These are phyloP conservation scores for Arabis hirsuta DNA, from an alignment of 345 rosid species.

Conservation along the genomic window DNA sequence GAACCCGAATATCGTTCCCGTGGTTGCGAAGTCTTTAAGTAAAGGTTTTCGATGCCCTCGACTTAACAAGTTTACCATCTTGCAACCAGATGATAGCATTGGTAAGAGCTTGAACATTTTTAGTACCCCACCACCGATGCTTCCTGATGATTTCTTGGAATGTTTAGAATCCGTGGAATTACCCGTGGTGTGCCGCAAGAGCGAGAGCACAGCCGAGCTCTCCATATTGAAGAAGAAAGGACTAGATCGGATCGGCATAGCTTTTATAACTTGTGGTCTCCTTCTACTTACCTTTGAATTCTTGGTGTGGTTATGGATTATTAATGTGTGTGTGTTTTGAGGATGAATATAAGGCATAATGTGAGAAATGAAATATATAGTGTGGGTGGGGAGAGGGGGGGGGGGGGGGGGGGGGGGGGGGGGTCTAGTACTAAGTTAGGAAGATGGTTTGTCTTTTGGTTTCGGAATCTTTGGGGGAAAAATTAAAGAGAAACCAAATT, in stretches of 20 bases:
- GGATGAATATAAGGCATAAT: conserved; percentile 28
- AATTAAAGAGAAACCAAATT: conserved; percentile 32
- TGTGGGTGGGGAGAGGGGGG: conserved; percentile 4
- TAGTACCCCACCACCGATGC: conserved; percentile 61
- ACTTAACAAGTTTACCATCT: conserved; percentile 84
- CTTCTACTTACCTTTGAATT: conserved; percentile 1
- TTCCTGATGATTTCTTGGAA: conserved; percentile 48
- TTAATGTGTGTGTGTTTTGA: background rate
- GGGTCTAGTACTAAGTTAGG: conserved; percentile 45
- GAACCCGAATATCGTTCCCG: conserved; percentile 84
- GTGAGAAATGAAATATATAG: conserved; percentile 26
- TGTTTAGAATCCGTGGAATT: conserved; percentile 51
- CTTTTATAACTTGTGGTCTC: conserved; percentile 41
- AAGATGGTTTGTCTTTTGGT: conserved; percentile 53
- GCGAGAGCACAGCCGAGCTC: conserved; percentile 68
- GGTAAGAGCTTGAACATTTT: conserved; percentile 89
- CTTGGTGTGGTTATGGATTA: conserved; percentile 10
- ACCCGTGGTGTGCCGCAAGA: conserved; percentile 61
- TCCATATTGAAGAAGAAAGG: conserved; percentile 73
- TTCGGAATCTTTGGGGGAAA: conserved; percentile 49
- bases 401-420: background rate
- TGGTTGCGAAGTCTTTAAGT: conserved; percentile 79
- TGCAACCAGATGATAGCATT: conserved; percentile 95
- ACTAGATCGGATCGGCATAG: conserved; percentile 80
- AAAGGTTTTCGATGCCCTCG: conserved; percentile 66